A percentile compares a stretch with the other conserved stretches of the same genome.
These are phyloP conservation scores for Penicillium nucicola DNA, from an alignment of 495 filamentous ascomycete species.

Conservation along the genomic window DNA sequence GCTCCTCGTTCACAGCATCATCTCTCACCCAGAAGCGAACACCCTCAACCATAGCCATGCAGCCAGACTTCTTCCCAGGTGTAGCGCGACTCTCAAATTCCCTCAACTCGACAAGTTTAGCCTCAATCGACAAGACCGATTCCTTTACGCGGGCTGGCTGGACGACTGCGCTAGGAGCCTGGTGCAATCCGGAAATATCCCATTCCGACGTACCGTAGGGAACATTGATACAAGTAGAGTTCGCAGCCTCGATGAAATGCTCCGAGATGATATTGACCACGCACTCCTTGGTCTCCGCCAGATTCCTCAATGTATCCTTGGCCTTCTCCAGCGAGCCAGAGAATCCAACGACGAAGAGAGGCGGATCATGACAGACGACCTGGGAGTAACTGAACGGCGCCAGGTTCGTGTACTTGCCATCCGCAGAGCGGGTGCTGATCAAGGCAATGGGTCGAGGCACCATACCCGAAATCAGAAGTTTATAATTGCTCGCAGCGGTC, in stretches of 20 bases:
- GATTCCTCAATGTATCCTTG: conserved; percentile 78
- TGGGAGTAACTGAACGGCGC: conserved; percentile 86
- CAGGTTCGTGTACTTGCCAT: conserved; percentile 66
- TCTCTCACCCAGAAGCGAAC: conserved; percentile 85
- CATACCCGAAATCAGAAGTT: conserved; percentile 83
- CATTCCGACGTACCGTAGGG: conserved; percentile 81
- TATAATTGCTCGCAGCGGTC: conserved; percentile 75
- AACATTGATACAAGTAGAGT: conserved; percentile 71
- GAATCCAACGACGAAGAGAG: conserved; percentile 81
- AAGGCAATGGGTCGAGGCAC: conserved; percentile 77
- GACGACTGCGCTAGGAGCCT: conserved; percentile 64
- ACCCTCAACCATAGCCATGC: conserved; percentile 78
- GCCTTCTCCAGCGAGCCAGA: conserved; percentile 44
- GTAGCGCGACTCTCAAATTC: conserved; percentile 70
- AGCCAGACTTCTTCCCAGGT: conserved; percentile 70
- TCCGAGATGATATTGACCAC: conserved; percentile 87
- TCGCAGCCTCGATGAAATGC: conserved; percentile 84
- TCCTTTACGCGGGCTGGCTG: conserved; percentile 73
- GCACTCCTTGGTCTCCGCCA: conserved; percentile 66
- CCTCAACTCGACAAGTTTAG: conserved; percentile 65
- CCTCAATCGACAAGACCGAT: conserved; percentile 78
- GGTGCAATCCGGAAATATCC: conserved; percentile 72
- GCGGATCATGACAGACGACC: conserved; percentile 84
- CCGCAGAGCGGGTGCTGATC: conserved; percentile 55
- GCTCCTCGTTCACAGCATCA: conserved; percentile 79